phyloP scores from a whole-genome alignment of 2,329 filamentous ascomycete genomes.

The Aspergillus persii region DNA sequence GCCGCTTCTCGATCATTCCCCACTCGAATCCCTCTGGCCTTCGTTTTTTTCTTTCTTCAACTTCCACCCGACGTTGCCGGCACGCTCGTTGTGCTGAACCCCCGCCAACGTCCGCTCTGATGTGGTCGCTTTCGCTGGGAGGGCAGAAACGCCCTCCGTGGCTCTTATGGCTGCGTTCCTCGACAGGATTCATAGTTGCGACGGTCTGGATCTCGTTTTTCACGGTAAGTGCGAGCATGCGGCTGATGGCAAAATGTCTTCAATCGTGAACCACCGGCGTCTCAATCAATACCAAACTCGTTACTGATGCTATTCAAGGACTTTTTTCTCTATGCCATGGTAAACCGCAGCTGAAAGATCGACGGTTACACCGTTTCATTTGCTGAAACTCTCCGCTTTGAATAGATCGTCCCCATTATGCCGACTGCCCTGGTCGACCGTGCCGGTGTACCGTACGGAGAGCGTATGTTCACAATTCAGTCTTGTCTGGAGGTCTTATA shows the following conservation, averaged over 20 bases:
- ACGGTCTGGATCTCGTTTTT: constrained; percentile 48
- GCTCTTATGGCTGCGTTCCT: constrained; percentile 54
- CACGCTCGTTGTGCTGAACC: not conserved
- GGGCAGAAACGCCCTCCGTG: constrained; percentile 19
- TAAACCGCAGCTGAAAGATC: constrained; percentile 8
- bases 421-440: constrained; percentile 26
- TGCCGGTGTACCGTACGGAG: constrained; percentile 22
- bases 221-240: constrained; percentile 20
- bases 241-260: not conserved
- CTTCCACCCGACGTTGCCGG: not conserved
- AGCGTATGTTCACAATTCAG: constrained; percentile 18
- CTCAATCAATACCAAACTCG: not conserved
- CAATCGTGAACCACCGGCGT: not conserved
- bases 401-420: constrained; percentile 31
- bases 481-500: not conserved
- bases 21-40: not conserved
- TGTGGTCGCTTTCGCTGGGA: not conserved
- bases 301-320: constrained; percentile 16
- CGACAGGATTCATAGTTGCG: constrained; percentile 57
- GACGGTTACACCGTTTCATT: not conserved
- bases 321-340: constrained; percentile 32
- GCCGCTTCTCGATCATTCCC: not conserved
- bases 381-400: not conserved
- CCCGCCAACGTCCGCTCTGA: constrained; percentile 1
- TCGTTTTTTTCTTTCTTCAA: not conserved